phyloP scores from a whole-genome alignment of 179 eudicot genomes.

The Silene noctiflora region DNA sequence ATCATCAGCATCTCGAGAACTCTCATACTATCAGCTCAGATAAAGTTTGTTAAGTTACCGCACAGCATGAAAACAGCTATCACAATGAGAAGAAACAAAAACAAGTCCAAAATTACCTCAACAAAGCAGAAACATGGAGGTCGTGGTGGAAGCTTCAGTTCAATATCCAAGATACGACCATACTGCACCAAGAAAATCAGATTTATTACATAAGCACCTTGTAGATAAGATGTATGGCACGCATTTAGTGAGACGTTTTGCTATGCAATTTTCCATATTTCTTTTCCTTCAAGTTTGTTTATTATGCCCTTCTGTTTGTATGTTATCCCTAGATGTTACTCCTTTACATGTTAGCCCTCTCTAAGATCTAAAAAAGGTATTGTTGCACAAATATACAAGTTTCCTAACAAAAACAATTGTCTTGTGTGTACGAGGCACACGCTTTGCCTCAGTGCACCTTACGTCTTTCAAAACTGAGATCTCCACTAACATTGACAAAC shows the following conservation, averaged over 20 bases:
- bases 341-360: no score
- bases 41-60: background rate
- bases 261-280: no score
- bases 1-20: constrained; percentile 93
- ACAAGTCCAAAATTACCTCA: constrained; percentile 51
- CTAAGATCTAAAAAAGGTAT: no score
- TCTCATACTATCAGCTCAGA: constrained; percentile 62
- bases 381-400: no score
- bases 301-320: no score
- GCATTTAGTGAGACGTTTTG: no score
- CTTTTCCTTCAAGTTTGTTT: no score
- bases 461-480: background rate
- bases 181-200: constrained; percentile 50
- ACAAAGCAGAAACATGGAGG: constrained; percentile 96
- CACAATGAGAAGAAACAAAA: background rate
- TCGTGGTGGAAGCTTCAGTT: constrained; percentile 91
- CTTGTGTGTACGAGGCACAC: no score
- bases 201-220: background rate
- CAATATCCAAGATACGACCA: constrained; percentile 93
- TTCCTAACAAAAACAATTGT: no score
- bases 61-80: constrained; percentile 3
- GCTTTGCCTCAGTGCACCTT: no score
- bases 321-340: no score
- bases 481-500: background rate
- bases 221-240: no score